Conservation (phyloP, 164 flowering plant species). For the Kalanchoe fedtschenkoi region DNA sequence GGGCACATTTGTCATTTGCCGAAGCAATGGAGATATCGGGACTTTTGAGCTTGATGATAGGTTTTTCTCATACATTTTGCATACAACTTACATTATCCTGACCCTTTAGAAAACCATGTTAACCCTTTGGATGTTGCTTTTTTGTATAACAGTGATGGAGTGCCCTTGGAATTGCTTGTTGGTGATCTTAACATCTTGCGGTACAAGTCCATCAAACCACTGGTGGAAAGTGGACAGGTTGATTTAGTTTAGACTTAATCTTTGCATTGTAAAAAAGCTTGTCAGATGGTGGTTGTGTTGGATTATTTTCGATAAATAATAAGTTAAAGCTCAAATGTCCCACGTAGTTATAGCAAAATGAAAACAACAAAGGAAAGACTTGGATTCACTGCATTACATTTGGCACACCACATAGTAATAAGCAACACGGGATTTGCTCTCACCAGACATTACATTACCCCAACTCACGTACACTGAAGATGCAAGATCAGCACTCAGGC, state of each 20-base stretch:
- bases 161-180: slow-evolving; percentile 49
- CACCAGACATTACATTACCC: too few relatives aligned
- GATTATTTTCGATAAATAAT: background rate
- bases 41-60: slow-evolving; percentile 64
- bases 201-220: slow-evolving; percentile 63
- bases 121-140: background rate
- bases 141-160: slow-evolving; percentile 35
- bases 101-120: background rate
- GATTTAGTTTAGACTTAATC: slow-evolving; percentile 42
- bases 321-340: too few relatives aligned
- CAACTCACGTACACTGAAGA: too few relatives aligned
- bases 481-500: too few relatives aligned
- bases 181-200: slow-evolving; percentile 59
- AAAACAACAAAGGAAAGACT: background rate
- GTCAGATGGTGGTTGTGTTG: background rate
- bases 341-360: background rate
- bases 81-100: background rate
- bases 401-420: too few relatives aligned
- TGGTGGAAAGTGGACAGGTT: slow-evolving; percentile 50
- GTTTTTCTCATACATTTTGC: slow-evolving; percentile 12
- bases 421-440: too few relatives aligned
- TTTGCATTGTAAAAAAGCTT: background rate
- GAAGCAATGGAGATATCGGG: slow-evolving; percentile 51
- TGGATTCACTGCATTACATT: too few relatives aligned
- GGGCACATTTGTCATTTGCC: slow-evolving; percentile 80